phyloP scores from a whole-genome alignment of 2,329 filamentous ascomycete genomes.

The Hypoxylon sp. region DNA sequence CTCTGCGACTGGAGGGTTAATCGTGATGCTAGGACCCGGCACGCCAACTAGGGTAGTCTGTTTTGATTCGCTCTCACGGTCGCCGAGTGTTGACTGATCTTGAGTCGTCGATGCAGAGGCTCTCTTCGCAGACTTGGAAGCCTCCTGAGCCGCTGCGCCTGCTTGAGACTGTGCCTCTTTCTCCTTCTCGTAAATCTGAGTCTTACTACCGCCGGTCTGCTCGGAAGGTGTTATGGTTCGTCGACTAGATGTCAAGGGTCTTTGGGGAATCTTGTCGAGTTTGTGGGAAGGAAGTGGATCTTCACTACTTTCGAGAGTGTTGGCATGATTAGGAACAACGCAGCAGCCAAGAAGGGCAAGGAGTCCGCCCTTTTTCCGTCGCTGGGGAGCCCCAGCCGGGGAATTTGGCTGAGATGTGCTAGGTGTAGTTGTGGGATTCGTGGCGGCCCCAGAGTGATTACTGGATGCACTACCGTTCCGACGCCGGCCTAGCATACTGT shows the following conservation, averaged over 20 bases:
- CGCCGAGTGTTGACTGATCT: constrained; percentile 60
- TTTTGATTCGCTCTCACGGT: constrained; percentile 62
- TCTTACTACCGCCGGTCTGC: constrained; percentile 59
- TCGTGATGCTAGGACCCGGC: constrained; percentile 57
- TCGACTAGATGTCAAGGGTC: constrained; percentile 68
- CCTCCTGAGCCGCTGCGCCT: constrained; percentile 50
- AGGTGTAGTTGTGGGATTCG: constrained; percentile 64
- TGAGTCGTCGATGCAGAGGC: constrained; percentile 62
- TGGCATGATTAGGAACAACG: constrained; percentile 71
- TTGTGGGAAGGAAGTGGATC: constrained; percentile 68
- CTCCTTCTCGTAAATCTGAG: constrained; percentile 65
- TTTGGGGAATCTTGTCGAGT: constrained; percentile 68
- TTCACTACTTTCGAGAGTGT: constrained; percentile 65
- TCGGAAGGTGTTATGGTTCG: constrained; percentile 67
- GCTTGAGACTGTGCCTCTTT: constrained; percentile 53
- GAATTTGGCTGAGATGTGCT: constrained; percentile 66
- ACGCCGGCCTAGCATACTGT: constrained; percentile 72
- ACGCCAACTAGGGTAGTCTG: constrained; percentile 57
- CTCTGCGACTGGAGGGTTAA: constrained; percentile 56
- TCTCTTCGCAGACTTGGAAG: constrained; percentile 59
- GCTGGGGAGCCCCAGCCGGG: constrained; percentile 61
- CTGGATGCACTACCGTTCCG: constrained; percentile 77
- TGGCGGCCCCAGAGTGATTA: constrained; percentile 69
- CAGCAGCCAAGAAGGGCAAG: constrained; percentile 76
- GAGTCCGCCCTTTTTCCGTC: constrained; percentile 68